Evolutionary conservation across 192 early-diverging fungal genomes (phyloP), one percentile per base, ranked within the genome.

Genomic region (Kickxella alabastrina): DNA sequence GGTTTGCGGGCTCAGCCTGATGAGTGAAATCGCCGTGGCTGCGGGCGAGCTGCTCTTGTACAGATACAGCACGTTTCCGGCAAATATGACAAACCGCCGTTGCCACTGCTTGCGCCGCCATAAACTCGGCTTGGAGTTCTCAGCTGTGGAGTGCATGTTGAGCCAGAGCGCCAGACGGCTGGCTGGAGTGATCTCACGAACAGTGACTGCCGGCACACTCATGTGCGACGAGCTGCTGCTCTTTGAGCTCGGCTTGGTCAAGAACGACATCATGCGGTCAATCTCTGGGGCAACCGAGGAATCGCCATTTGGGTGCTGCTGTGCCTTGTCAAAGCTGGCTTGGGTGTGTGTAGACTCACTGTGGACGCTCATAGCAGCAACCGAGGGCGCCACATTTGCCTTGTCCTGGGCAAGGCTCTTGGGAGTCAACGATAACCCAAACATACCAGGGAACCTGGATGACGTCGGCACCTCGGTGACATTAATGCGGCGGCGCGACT

Each of bases 81-180:
- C 57, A 52, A 75, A 75, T 3, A 75, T 64, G 17, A 61, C 59
- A 31, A 75, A 75, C 14, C 72, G 54, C 26, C 65, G 72, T 10
- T 75, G 72, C 72, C 72, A 75, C 52, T 75, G 72, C 56, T 57
- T 63, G 43, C 72, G 65, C 21, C 65, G 64, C 65, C 64, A 75
- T 17, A 75, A 61, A 32, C 65, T 49, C 12, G 56, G 6, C 44
- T 57, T 54, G 18, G 40, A 45, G 10, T 32, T 24, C 14, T 68
- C 72, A 10, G 31, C 31, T 0, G 56, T 49, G 27, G 65, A 57
- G 49, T 75, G 52, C 52, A 75, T 19, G 29, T 57, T 58, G 19
- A 75, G 31, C 72, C 72, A 75, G 24, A 75, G 56, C 15, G 72
- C 72, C 53, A 66, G 39, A 15, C 72, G 72, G 36, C 65, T 52